phyloP scores from a whole-genome alignment of 345 rosid species.

The Trapa bicornis region DNA sequence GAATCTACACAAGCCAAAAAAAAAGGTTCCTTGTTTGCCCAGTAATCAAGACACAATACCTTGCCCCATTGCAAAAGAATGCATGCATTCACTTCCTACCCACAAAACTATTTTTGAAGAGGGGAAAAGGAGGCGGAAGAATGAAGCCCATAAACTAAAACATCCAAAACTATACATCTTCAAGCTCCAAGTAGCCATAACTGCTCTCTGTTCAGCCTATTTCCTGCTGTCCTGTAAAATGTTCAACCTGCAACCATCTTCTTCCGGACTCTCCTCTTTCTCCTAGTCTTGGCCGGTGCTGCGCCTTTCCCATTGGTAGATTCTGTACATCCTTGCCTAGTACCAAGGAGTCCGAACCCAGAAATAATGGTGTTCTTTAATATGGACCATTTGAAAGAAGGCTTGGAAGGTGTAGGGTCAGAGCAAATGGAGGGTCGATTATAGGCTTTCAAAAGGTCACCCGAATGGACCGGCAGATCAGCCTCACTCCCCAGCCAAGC shows the following conservation, averaged over 20 bases:
- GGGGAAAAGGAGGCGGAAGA: background rate
- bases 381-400: conserved; percentile 47
- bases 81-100: background rate
- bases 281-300: conserved; percentile 28
- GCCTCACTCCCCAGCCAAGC: conserved; percentile 81
- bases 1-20: conserved; percentile 9
- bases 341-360: no score
- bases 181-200: conserved; percentile 15
- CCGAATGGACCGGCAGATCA: conserved; percentile 38
- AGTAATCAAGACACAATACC: conserved; percentile 7
- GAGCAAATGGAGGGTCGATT: conserved; percentile 27
- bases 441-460: conserved; percentile 56
- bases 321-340: no score
- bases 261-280: conserved; percentile 51
- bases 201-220: conserved; percentile 3
- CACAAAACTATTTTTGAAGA: background rate
- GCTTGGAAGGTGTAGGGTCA: conserved; percentile 20
- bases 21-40: conserved; percentile 22
- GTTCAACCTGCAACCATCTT: conserved; percentile 44
- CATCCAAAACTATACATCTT: background rate
- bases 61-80: conserved; percentile 3
- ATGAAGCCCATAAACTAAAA: background rate
- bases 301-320: conserved; percentile 12
- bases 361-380: no score
- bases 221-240: conserved; percentile 10